Base-by-base conservation (phyloP, 1,284 basidiomycete species). In the Irpex rosettiformis region DNA sequence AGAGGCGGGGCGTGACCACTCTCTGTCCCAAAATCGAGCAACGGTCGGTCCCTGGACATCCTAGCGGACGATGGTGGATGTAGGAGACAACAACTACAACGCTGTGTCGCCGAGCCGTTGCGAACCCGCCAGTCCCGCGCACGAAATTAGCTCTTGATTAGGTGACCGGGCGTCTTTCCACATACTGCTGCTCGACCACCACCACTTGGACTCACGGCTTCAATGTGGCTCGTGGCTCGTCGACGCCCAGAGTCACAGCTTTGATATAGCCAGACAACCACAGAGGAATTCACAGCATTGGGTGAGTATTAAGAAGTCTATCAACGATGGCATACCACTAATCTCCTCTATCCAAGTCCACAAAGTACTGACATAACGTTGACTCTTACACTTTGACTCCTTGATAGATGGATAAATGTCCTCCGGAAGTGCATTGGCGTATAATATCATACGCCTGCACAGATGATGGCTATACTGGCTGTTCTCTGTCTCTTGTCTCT, bases 361-460 rank as follows among this genome's bases (percentile, higher is more conserved):
- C n/a, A n/a, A n/a, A n/a, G n/a, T n/a, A n/a, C n/a, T n/a, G 33
- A 37, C 33, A 37, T 37, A 37, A 16, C 33, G 16, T 37, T 37
- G 10, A 8, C 10, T 37, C 16, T 8, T 37, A 8, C 33, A 37
- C 18, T 10, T 47, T 24, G 7, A 43, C 13, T 37, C 16, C 4
- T 37, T 16, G 11, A 2, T 16, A 8, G 33, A 70, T 70, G 69
- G 62, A 70, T n/a, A 54, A 27, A 5, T 67, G 64, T 28, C 69
- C 68, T 30, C 56, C 59, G 16, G 69, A 70, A 51, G 59, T 70
- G 4, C 68, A 66, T 42, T 61, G 59, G 18, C 61, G 61, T 21
- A 69, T 70, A 40, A 64, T 69, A 47, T 58, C 61, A 4, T 64
- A 66, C 13, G 68, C 69, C 13, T 67, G 65, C 55, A 61, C 62